Base-by-base conservation (phyloP, 2,329 filamentous ascomycete genomes). In the Xylariaceae sp. region DNA sequence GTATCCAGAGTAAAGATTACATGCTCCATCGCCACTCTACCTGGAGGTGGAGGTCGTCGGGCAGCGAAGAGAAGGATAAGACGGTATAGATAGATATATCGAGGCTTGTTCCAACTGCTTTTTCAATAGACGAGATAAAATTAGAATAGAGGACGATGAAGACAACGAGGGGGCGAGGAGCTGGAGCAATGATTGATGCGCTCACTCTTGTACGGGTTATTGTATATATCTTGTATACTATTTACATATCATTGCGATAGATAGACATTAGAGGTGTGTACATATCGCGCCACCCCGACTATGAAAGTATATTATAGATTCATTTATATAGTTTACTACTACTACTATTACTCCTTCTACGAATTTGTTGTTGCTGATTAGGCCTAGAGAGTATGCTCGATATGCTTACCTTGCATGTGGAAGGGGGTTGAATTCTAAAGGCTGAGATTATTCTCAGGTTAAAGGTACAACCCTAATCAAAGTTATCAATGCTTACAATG, bases 1-100 rank as follows among this genome's bases (percentile, higher is more conserved):
- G 82, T 31, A 86, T 88, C 49, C 72, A 77, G 67, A 86, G 84
- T 67, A 76, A 76, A 62, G 83, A 85, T 53, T 85, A 84, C 58
- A 69, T 77, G 68, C 72, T 85, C 52, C 82, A 86, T 63, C 75
- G 82, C 12, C 69, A 74, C 33, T 81, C 82, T 0, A 71, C 75
- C 66, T 86, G 83, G 82, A 83, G 80, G 73, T 81, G 78, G 74
- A 79, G 77, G 6, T 16, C 8, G n/a, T 29, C 36, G 0, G 62
- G 23, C 55, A 73, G 49, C 23, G 61, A 31, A 31, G 28, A 47
- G 37, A 70, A 66, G 60, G 57, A 63, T 49, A 68, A 68, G 53
- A 34, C 44, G 44, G 33, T 53, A 12, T 67, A 67, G 52, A 57
- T 40, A 29, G 11, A 49, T 14, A 26, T n/a, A 34, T n/a, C n/a